Evolutionary conservation across 2,329 filamentous ascomycete species (phyloP).

Genomic region (Chrysoporthe deuterocubensis): DNA sequence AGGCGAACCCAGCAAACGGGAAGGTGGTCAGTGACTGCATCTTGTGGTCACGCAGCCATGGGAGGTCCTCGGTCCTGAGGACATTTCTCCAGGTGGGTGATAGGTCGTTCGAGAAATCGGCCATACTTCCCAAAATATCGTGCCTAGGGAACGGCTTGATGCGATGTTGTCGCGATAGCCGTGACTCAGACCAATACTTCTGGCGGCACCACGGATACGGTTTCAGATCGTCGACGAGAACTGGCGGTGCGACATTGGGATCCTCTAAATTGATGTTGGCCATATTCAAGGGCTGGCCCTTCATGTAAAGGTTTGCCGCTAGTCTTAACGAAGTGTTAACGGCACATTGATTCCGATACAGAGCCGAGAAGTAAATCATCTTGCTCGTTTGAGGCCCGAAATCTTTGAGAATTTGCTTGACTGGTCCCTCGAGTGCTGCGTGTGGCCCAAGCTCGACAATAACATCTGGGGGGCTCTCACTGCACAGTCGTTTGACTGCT

Average conservation of each 20-base stretch:
- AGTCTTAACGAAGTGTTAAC: conserved; percentile 23
- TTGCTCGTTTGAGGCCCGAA: conserved; percentile 32
- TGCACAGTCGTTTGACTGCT: conserved; percentile 30
- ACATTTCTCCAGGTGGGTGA: conserved; percentile 43
- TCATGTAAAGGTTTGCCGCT: conserved; percentile 18
- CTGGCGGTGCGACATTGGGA: conserved; percentile 5
- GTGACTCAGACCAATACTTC: conserved; percentile 45
- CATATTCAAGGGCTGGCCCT: conserved; percentile 11
- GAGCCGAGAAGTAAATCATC: conserved; percentile 36
- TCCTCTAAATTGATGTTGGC: conserved; percentile 16
- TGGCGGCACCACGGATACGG: conserved; percentile 52
- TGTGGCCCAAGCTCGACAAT: conserved; percentile 39
- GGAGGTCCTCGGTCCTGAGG: conserved; percentile 31
- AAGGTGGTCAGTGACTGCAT: conserved; percentile 42
- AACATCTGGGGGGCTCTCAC: conserved; percentile 34
- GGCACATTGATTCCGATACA: conserved; percentile 32
- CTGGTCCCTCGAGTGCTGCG: conserved; percentile 36
- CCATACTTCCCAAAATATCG: conserved; percentile 44
- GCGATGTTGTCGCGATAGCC: conserved; percentile 40
- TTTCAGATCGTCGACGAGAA: conserved; percentile 40
- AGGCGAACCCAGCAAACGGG: conserved; percentile 47
- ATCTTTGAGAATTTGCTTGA: conserved; percentile 35
- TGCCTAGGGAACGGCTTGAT: conserved; percentile 41
- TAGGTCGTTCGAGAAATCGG: conserved; percentile 36
- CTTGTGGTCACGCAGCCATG: conserved; percentile 25